A percentile compares a stretch with the other conserved stretches of the same genome.
Conservation (phyloP, 139 green algal species). For the Edaphochlamys debaryana region DNA sequence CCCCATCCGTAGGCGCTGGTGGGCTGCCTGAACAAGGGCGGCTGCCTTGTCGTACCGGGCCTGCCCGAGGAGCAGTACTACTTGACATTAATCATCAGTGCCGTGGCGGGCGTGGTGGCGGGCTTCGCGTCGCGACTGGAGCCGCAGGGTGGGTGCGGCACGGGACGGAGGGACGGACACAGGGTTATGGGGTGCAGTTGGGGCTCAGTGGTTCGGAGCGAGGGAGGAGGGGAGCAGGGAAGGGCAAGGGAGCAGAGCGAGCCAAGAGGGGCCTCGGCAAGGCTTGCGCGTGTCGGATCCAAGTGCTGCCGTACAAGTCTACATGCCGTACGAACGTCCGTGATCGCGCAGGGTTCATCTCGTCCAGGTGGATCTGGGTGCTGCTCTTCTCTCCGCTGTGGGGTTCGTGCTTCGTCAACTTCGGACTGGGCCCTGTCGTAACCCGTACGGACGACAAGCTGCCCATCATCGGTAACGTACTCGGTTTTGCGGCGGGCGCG, state of each 20-base stretch:
- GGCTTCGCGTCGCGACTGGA: constrained; percentile 69
- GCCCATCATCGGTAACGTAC: constrained; percentile 64
- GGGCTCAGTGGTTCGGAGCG: no score
- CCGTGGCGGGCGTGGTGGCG: constrained; percentile 72
- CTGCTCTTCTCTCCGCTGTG: constrained; percentile 81
- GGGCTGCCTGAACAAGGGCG: constrained; percentile 60
- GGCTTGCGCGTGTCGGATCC: no score
- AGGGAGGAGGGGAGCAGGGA: no score
- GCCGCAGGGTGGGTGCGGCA: constrained; percentile 55
- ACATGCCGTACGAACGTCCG: no score
- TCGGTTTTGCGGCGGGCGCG: constrained; percentile 58
- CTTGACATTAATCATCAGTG: constrained; percentile 65
- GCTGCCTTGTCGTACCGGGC: constrained; percentile 68
- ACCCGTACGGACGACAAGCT: constrained; percentile 67
- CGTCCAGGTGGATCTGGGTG: constrained; percentile 69
- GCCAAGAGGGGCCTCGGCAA: no score
- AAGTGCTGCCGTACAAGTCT: no score
- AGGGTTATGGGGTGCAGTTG: not conserved
- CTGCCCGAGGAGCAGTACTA: constrained; percentile 76
- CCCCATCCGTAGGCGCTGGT: constrained; percentile 46
- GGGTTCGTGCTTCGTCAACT: constrained; percentile 77
- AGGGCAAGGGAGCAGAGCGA: no score
- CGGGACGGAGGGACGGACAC: not conserved
- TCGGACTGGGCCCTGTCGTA: constrained; percentile 80
- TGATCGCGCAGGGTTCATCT: constrained; percentile 63